phyloP scores from a whole-genome alignment of 1,139 yeast species.

The Blastobotrys serpentis region DNA sequence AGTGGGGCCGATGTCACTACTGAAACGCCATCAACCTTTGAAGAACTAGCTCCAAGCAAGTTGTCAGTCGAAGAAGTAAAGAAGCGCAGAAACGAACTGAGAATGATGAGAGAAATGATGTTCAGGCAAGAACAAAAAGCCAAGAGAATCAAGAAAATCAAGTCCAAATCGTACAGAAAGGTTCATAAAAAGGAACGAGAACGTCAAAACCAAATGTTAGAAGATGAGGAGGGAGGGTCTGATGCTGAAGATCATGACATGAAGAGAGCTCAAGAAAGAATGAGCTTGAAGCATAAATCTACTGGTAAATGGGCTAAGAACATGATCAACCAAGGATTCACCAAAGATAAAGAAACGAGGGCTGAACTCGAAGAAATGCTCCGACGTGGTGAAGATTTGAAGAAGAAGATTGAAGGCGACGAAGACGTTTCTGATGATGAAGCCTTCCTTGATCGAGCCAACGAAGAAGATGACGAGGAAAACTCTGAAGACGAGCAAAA shows the following conservation, averaged over 20 bases:
- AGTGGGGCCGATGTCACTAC: slow-evolving; percentile 38
- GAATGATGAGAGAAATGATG: slow-evolving; percentile 93
- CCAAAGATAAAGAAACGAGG: slow-evolving; percentile 80
- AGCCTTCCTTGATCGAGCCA: slow-evolving; percentile 45
- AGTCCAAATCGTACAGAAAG: slow-evolving; percentile 84
- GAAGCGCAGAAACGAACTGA: slow-evolving; percentile 75
- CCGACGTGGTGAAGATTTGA: slow-evolving; percentile 76
- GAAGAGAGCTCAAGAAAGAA: slow-evolving; percentile 87
- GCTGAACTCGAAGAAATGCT: slow-evolving; percentile 93
- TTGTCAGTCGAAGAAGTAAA: slow-evolving; percentile 76
- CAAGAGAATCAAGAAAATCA: slow-evolving; percentile 87
- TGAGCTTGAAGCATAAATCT: slow-evolving; percentile 86
- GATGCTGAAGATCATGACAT: slow-evolving; percentile 61
- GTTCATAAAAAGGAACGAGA: slow-evolving; percentile 82
- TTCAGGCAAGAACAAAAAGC: slow-evolving; percentile 92
- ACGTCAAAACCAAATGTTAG: slow-evolving; percentile 68
- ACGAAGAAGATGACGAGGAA: slow-evolving; percentile 39
- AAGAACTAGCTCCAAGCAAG: slow-evolving; percentile 73
- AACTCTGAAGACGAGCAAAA: slow-evolving; percentile 38
- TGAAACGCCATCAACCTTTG: slow-evolving; percentile 74
- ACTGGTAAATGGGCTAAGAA: slow-evolving; percentile 83
- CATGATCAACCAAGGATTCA: slow-evolving; percentile 84
- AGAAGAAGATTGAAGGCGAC: slow-evolving; percentile 59
- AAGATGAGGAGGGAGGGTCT: slow-evolving; percentile 43
- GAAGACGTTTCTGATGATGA: slow-evolving; percentile 48